Conservation (phyloP, 2,329 filamentous ascomycete species). For the Neonectria coccinea region DNA sequence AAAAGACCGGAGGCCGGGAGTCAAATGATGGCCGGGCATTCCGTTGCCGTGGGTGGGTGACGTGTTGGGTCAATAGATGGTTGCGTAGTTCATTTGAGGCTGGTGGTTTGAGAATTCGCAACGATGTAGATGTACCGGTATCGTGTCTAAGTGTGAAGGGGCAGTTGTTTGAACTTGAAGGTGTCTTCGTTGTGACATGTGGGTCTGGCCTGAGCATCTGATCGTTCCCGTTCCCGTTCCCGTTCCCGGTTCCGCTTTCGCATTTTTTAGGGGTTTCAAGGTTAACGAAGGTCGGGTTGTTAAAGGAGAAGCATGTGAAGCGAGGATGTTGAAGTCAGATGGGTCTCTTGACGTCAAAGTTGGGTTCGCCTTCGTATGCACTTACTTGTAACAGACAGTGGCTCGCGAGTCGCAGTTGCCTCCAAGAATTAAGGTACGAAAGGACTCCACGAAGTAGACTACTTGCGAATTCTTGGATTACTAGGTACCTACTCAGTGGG, state of each 20-base stretch:
- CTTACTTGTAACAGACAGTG: background rate
- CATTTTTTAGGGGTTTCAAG: background rate
- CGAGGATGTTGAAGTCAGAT: background rate
- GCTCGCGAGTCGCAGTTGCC: no score
- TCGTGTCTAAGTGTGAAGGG: no score
- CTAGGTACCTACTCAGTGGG: no score
- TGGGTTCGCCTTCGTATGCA: background rate
- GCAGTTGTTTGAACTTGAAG: background rate
- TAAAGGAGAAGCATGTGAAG: background rate
- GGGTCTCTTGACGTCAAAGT: background rate
- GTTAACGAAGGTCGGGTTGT: background rate
- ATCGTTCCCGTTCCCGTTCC: background rate
- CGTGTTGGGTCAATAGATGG: background rate
- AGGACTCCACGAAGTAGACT: background rate
- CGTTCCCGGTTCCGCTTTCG: slow-evolving; percentile 2
- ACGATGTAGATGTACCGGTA: background rate
- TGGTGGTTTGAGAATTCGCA: background rate
- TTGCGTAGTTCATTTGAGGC: no score
- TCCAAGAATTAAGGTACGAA: background rate
- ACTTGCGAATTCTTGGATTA: background rate
- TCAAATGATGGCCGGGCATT: background rate
- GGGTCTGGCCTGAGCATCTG: background rate
- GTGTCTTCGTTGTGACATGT: background rate
- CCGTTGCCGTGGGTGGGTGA: background rate
- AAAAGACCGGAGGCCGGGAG: background rate